phyloP scores from a whole-genome alignment of 179 eudicot species.

The Kewa caespitosa region DNA sequence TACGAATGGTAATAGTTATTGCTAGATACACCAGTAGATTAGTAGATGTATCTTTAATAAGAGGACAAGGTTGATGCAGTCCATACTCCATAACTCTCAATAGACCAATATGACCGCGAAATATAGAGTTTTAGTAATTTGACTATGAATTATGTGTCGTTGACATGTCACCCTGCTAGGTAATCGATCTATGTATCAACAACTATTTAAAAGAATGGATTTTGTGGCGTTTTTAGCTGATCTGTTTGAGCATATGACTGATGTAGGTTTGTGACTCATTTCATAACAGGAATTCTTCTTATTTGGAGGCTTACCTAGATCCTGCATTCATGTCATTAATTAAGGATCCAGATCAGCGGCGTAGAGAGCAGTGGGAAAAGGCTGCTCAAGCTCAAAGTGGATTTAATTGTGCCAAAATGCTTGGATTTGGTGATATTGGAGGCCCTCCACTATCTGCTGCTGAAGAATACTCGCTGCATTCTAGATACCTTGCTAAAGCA shows the following conservation, averaged over 20 bases:
- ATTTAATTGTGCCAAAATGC: constrained; percentile 69
- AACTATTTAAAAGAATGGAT: not conserved
- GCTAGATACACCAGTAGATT: too few species aligned
- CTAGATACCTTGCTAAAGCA: constrained; percentile 91
- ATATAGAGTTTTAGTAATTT: not conserved
- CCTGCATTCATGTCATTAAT: constrained; percentile 95
- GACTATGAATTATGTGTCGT: not conserved
- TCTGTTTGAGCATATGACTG: constrained; percentile 11
- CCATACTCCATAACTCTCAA: too few species aligned
- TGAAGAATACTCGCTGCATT: constrained; percentile 95
- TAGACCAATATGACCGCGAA: too few species aligned
- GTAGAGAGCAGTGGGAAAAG: constrained; percentile 93
- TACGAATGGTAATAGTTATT: too few species aligned
- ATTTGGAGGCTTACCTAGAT: constrained; percentile 84
- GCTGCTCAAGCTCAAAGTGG: constrained; percentile 82
- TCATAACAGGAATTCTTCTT: constrained; percentile 64
- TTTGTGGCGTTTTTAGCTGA: not conserved
- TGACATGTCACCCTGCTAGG: not conserved
- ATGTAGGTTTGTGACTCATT: constrained; percentile 12
- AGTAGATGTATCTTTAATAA: too few species aligned
- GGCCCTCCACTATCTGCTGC: constrained; percentile 87
- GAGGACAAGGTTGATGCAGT: too few species aligned
- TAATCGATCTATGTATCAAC: not conserved
- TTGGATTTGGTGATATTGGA: constrained; percentile 88
- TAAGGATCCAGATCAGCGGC: constrained; percentile 93